Percentiles rank a stretch among this genome's conserved stretches.
Evolutionary conservation across 1,139 yeast genomes (phyloP).

Genomic region (Geotrichum cucujoidarum): DNA sequence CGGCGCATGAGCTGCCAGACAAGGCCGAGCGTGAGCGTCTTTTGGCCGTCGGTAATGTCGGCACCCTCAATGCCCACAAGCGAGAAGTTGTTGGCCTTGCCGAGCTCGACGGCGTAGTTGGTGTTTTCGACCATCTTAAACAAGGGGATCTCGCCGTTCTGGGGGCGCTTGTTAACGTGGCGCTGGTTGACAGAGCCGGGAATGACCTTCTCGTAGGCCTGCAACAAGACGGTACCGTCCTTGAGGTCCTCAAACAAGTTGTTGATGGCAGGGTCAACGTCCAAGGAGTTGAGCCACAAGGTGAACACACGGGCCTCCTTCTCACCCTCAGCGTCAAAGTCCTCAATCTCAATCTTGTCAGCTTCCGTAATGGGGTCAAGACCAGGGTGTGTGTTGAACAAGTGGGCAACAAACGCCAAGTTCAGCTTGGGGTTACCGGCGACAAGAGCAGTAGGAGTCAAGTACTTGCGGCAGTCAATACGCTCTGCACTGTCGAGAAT

Average conservation of each 20-base stretch:
- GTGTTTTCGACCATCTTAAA: constrained; percentile 95
- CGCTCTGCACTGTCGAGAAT: constrained; percentile 82
- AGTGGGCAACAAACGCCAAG: constrained; percentile 93
- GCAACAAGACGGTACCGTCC: constrained; percentile 83
- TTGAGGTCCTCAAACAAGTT: constrained; percentile 89
- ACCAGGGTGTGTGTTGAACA: constrained; percentile 95
- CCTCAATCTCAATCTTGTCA: constrained; percentile 78
- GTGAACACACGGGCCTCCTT: constrained; percentile 98
- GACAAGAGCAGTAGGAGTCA: constrained; percentile 87
- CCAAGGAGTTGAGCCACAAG: constrained; percentile 91
- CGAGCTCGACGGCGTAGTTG: constrained; percentile 92
- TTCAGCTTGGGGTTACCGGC: constrained; percentile 96
- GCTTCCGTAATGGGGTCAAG: constrained; percentile 90
- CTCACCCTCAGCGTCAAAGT: constrained; percentile 98
- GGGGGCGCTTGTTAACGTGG: constrained; percentile 78
- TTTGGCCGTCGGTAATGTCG: constrained; percentile 92
- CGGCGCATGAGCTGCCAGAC: constrained; percentile 99
- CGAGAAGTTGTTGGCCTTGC: constrained; percentile 86
- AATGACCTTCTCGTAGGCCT: constrained; percentile 92
- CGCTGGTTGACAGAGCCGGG: constrained; percentile 84
- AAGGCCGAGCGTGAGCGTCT: constrained; percentile 82
- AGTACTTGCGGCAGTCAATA: constrained; percentile 85
- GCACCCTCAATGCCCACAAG: constrained; percentile 98
- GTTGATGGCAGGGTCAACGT: constrained; percentile 91
- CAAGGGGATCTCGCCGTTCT: constrained; percentile 72